Percentiles rank a stretch among this genome's conserved stretches.
Conservation (phyloP, 2,329 filamentous ascomycete genomes). For the Fusarium ramigenum region DNA sequence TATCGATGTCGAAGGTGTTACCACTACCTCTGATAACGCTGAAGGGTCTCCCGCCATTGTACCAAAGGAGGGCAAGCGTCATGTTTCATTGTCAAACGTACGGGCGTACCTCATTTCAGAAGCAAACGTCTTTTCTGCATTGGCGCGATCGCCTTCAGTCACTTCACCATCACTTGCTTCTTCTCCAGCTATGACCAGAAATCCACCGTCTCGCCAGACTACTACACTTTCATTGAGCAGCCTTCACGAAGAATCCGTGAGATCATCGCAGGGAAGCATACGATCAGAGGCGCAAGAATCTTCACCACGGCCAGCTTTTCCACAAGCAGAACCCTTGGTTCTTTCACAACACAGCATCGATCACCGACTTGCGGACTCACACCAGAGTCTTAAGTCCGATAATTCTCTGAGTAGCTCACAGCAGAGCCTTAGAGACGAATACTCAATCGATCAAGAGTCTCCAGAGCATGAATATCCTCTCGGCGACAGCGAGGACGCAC, state of each 20-base stretch:
- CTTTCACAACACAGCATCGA: constrained; percentile 17
- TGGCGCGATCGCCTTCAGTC: constrained; percentile 66
- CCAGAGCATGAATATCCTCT: constrained; percentile 43
- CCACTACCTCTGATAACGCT: constrained; percentile 48
- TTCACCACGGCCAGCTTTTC: constrained; percentile 38
- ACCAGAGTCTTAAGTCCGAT: constrained; percentile 15
- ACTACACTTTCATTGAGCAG: constrained; percentile 43
- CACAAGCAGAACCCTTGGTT: not conserved
- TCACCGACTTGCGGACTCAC: constrained; percentile 33
- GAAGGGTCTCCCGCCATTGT: constrained; percentile 49
- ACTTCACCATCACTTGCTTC: constrained; percentile 53
- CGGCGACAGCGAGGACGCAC: constrained; percentile 64
- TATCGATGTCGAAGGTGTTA: constrained; percentile 74
- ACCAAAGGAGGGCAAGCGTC: constrained; percentile 71
- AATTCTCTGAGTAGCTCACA: constrained; percentile 38
- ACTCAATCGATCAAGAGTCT: constrained; percentile 31
- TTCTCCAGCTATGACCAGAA: constrained; percentile 61
- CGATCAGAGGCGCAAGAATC: constrained; percentile 30
- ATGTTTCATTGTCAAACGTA: constrained; percentile 70
- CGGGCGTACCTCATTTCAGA: constrained; percentile 74
- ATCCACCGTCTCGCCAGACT: constrained; percentile 47
- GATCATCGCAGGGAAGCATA: constrained; percentile 42
- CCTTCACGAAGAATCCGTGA: constrained; percentile 39
- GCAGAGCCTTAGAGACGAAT: constrained; percentile 39
- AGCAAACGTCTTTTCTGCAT: constrained; percentile 69